Conservation (phyloP, 805 yeast species). For the Metschnikowia lachancei region DNA sequence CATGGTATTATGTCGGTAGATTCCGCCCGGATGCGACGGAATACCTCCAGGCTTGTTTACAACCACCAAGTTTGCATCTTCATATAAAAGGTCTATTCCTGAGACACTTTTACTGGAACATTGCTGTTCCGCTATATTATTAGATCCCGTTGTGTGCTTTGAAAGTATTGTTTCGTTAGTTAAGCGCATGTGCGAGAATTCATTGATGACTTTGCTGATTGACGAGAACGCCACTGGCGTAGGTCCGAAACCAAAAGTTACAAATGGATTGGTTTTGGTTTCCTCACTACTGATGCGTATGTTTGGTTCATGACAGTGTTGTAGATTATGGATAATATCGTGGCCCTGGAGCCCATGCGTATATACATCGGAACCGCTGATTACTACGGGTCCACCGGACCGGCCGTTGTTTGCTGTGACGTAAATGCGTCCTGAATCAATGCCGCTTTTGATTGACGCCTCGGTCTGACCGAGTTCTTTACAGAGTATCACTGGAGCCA, state of each 20-base stretch:
- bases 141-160: not conserved
- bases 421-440: slow-evolving; percentile 26
- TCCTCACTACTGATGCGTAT: slow-evolving; percentile 4
- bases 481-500: slow-evolving; percentile 31
- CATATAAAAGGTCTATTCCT: slow-evolving; percentile 27
- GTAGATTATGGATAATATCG: slow-evolving; percentile 29
- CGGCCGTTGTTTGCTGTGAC: slow-evolving; percentile 21
- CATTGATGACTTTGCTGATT: not conserved
- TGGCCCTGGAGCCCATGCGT: slow-evolving; percentile 17
- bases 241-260: too few relatives aligned
- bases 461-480: slow-evolving; percentile 35
- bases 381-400: slow-evolving; percentile 2
- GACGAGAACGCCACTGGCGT: too few relatives aligned
- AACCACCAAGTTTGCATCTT: slow-evolving; percentile 40
- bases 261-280: too few relatives aligned
- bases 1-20: slow-evolving; percentile 42
- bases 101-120: not conserved
- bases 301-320: slow-evolving; percentile 48
- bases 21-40: slow-evolving; percentile 54
- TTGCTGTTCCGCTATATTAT: not conserved
- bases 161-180: not conserved
- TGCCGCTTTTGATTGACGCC: slow-evolving; percentile 25
- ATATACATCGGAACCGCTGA: slow-evolving; percentile 4
- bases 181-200: not conserved
- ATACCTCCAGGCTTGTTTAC: slow-evolving; percentile 52